These are phyloP conservation scores for Podila horticola DNA, from an alignment of 192 early-diverging fungal species.

Conservation along the genomic window DNA sequence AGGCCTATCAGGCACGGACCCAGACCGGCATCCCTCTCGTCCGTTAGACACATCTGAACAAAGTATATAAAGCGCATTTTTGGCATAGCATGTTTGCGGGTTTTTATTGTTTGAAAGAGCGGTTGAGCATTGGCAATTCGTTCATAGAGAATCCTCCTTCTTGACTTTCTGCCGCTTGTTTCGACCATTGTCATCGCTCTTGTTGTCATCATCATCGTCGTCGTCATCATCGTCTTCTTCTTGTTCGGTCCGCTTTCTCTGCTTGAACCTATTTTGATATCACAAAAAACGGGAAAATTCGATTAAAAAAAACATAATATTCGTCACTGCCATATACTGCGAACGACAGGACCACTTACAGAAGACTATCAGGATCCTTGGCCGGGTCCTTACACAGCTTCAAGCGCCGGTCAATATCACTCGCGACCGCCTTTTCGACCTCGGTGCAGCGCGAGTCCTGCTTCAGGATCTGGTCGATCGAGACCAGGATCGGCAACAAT, in stretches of 20 bases:
- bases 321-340: not conserved
- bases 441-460: constrained; percentile 48
- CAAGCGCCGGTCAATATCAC: constrained; percentile 69
- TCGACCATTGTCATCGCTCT: not conserved
- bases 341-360: constrained; percentile 7
- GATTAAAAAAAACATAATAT: not conserved
- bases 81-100: not conserved
- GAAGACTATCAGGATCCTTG: constrained; percentile 71
- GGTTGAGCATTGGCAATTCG: no score
- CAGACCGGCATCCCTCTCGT: constrained; percentile 80
- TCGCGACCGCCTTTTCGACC: constrained; percentile 57
- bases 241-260: constrained; percentile 7
- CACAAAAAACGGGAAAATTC: not conserved
- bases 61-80: not conserved
- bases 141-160: constrained; percentile 1
- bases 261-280: not conserved
- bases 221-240: constrained; percentile 44
- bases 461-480: constrained; percentile 60
- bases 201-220: constrained; percentile 32
- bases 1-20: constrained; percentile 69
- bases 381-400: constrained; percentile 78
- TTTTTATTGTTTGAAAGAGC: not conserved
- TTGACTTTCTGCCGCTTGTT: not conserved
- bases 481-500: constrained; percentile 59
- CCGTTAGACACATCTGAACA: constrained; percentile 15